phyloP scores from a whole-genome alignment of 1,284 basidiomycete species.

The Malassezia pachydermatis region DNA sequence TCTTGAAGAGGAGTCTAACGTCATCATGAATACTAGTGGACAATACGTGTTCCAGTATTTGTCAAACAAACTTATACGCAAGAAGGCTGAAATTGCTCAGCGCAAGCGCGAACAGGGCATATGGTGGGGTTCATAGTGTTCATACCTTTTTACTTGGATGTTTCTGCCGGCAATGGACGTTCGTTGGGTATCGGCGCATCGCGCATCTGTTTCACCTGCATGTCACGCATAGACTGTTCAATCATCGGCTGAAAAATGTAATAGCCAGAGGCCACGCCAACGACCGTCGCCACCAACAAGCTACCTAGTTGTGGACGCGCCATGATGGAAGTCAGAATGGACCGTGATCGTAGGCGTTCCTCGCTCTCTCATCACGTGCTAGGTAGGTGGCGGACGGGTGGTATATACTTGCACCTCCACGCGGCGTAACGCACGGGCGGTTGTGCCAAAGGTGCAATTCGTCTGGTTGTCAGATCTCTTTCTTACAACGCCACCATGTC shows the following conservation, averaged over 20 bases:
- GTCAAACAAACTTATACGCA: conserved; percentile 31
- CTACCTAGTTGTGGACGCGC: not conserved
- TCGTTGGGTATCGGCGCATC: no score
- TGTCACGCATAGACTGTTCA: conserved; percentile 1
- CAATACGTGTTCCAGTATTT: conserved; percentile 39
- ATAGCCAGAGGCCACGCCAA: conserved; percentile 13
- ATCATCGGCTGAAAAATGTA: conserved; percentile 18
- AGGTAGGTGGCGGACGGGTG: conserved; percentile 3
- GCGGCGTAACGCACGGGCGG: no score
- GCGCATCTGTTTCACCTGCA: conserved; percentile 1
- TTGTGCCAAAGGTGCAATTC: no score
- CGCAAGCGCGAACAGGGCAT: conserved; percentile 30
- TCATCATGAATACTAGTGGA: conserved; percentile 25
- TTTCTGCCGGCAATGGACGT: not conserved
- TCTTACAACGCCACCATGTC: no score
- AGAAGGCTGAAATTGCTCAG: conserved; percentile 29
- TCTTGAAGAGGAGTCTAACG: not conserved
- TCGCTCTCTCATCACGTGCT: not conserved
- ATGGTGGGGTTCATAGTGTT: conserved; percentile 27
- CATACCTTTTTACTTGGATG: conserved; percentile 1
- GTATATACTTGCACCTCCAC: no score
- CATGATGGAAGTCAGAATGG: not conserved
- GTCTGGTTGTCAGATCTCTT: no score
- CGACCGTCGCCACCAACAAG: conserved; percentile 9
- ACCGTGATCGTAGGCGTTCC: not conserved